Conservation (phyloP, 73 alveolate species). For the Paramecium caudatum region DNA sequence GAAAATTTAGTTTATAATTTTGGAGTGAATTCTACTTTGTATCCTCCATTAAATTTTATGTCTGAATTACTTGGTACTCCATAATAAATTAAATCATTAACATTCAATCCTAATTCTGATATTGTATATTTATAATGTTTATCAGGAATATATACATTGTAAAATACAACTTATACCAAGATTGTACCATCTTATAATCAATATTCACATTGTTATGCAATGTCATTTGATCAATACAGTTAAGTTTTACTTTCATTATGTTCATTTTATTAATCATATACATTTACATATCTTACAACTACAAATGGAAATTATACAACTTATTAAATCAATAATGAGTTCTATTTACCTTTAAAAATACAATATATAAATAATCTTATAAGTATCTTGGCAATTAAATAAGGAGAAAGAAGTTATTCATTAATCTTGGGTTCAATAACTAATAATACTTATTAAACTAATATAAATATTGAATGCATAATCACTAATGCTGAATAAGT, state of each 20-base stretch:
- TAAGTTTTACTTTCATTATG: slow-evolving; percentile 3
- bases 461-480: not conserved
- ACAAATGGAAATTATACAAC: too few species aligned
- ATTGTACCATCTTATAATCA: too few species aligned
- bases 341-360: not conserved
- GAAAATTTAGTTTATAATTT: too few species aligned
- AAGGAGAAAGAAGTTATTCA: not conserved
- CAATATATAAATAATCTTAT: not conserved
- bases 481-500: not conserved
- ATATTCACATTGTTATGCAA: slow-evolving; percentile 7
- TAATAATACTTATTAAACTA: not conserved
- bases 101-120: too few species aligned
- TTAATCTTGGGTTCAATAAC: not conserved
- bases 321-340: not conserved
- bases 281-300: not conserved
- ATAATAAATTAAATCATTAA: too few species aligned
- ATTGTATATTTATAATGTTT: too few species aligned
- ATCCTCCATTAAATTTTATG: too few species aligned
- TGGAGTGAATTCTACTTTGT: too few species aligned
- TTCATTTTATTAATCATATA: not conserved
- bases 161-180: too few species aligned
- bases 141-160: too few species aligned
- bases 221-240: not conserved
- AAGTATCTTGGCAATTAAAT: not conserved
- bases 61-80: too few species aligned